These are phyloP conservation scores for Thielaviopsis populi DNA, from an alignment of 2,329 filamentous ascomycete species.

Conservation along the genomic window DNA sequence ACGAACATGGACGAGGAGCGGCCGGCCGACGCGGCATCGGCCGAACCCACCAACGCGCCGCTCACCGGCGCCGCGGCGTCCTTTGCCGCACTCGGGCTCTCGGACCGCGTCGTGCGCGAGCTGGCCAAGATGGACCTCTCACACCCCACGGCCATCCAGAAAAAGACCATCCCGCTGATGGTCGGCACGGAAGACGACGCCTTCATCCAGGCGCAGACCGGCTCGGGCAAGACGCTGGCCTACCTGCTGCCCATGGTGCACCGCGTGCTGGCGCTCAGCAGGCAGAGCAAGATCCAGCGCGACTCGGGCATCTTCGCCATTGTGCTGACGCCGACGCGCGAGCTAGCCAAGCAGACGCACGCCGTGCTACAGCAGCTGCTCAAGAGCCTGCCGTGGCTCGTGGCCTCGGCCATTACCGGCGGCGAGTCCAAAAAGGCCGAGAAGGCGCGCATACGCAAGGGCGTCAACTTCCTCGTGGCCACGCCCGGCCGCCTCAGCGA, in stretches of 20 bases:
- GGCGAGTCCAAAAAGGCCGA: slow-evolving; percentile 62
- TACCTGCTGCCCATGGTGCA: slow-evolving; percentile 89
- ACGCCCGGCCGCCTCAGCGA: slow-evolving; percentile 85
- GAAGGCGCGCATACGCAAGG: slow-evolving; percentile 85
- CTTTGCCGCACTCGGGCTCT: slow-evolving; percentile 75
- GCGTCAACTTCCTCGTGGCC: slow-evolving; percentile 87
- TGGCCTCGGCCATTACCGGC: slow-evolving; percentile 67
- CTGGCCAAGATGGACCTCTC: slow-evolving; percentile 78
- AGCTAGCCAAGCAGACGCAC: slow-evolving; percentile 87
- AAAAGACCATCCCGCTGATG: slow-evolving; percentile 69
- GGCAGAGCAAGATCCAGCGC: slow-evolving; percentile 50
- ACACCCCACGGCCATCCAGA: slow-evolving; percentile 87
- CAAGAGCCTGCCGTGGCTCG: slow-evolving; percentile 84
- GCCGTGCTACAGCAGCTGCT: slow-evolving; percentile 72
- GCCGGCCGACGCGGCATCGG: slow-evolving; percentile 35
- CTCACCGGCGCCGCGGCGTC: slow-evolving; percentile 69
- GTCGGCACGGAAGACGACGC: slow-evolving; percentile 72
- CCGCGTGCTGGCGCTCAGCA: slow-evolving; percentile 63
- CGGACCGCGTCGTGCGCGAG: slow-evolving; percentile 64
- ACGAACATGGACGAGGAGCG: slow-evolving; percentile 42
- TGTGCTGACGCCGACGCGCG: slow-evolving; percentile 82
- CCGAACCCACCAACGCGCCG: slow-evolving; percentile 79
- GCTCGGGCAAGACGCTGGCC: slow-evolving; percentile 93
- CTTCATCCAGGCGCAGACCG: slow-evolving; percentile 93
- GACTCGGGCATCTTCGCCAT: slow-evolving; percentile 87